Evolutionary conservation across 1,284 basidiomycete species (phyloP).

Genomic region (Austroboletus niveus): DNA sequence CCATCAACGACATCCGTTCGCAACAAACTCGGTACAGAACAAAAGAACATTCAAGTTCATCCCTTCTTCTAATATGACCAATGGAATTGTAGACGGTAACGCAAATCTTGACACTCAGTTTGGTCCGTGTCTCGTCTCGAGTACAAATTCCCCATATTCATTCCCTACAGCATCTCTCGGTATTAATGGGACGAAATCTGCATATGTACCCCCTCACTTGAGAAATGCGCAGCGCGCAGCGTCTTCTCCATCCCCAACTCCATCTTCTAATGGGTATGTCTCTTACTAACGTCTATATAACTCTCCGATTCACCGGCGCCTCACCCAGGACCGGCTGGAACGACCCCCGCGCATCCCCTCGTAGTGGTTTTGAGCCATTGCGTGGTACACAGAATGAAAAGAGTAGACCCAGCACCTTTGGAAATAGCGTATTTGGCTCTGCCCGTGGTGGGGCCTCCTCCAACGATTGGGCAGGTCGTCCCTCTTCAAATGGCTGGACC

Average conservation of each 20-base stretch:
- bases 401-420: slow-evolving; percentile 42
- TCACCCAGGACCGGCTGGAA: slow-evolving; percentile 65
- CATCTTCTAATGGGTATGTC: slow-evolving; percentile 50
- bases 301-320: slow-evolving; percentile 19
- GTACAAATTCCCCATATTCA: slow-evolving; percentile 25
- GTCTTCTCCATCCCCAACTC: slow-evolving; percentile 46
- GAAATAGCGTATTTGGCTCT: slow-evolving; percentile 35
- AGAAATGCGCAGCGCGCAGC: slow-evolving; percentile 79
- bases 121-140: slow-evolving; percentile 48
- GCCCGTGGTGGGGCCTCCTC: slow-evolving; percentile 36
- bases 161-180: slow-evolving; percentile 56
- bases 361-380: slow-evolving; percentile 49
- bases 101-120: slow-evolving; percentile 81
- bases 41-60: slow-evolving; percentile 32
- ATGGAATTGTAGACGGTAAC: slow-evolving; percentile 81
- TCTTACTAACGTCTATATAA: slow-evolving; percentile 7
- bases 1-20: slow-evolving; percentile 23
- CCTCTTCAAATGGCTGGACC: slow-evolving; percentile 40
- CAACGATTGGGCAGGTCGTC: slow-evolving; percentile 48
- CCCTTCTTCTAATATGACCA: slow-evolving; percentile 69
- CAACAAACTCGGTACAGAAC: slow-evolving; percentile 16
- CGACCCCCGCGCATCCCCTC: slow-evolving; percentile 64
- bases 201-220: slow-evolving; percentile 93
- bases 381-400: slow-evolving; percentile 48
- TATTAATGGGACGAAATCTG: slow-evolving; percentile 70